Evolutionary conservation across 2,329 filamentous ascomycete genomes (phyloP), one percentile per base, ranked within the genome.

Genomic region (Cercospora beticola): DNA sequence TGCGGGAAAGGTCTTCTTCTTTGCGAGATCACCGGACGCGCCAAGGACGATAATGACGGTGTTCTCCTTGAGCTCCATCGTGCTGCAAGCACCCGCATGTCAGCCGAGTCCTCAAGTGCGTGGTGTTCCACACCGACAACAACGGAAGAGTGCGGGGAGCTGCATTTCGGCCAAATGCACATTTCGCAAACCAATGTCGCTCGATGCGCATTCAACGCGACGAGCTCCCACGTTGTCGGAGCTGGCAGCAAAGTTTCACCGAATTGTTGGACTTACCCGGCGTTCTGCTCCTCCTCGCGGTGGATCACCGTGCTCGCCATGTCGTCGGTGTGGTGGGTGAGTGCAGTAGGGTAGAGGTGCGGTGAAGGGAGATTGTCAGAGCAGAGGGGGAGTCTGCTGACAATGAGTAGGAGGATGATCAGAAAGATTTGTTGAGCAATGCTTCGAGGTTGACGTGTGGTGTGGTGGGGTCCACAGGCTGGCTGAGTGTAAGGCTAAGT

Each of bases 1-100:
- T 69, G 95, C 95, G 74, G 95, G 95, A 84, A 97, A 99, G 57
- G 95, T 99, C 90, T 99, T 99, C 90, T 99, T 99, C 88, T 99
- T 99, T 62, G 95, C 95, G 75, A 99, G 85, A 86, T 99, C 95
- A 78, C 95, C 95, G 64, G 95, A 99, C 74, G 95, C 95, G 78
- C 95, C 95, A 75, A 99, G 90, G 77, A 99, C 95, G 78, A 99
- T 88, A 78, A 99, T 96, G 79, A 94, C 88, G 74, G 95, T 99
- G 87, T 99, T 96, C 79, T 98, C 93, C 87, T 97, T 99, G 79
- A 99, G 90, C 88, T 99, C 95, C 83, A 96, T 87, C 78, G 88
- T 89, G 79, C 93, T 97, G 81, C 61, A 59, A 46, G 30, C 21
- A 56, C 23, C 58, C 56, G 64, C 49, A n/a, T 62, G 70, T 73